phyloP scores from a whole-genome alignment of 1,284 basidiomycete genomes.

The Trichosporon sp. region DNA sequence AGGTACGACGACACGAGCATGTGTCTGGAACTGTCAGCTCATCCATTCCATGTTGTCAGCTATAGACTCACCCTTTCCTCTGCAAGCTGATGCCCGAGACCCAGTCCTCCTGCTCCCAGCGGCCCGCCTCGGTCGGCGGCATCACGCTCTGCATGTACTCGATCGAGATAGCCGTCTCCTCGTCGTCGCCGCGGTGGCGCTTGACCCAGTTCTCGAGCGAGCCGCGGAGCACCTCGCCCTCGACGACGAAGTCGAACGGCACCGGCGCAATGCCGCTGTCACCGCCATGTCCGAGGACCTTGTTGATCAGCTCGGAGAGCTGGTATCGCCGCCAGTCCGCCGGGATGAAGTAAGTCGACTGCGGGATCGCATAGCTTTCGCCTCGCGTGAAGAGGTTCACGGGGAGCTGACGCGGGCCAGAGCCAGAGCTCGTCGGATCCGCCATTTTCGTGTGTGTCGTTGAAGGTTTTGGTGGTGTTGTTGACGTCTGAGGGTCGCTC shows the following conservation, averaged over 20 bases:
- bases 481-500: background rate
- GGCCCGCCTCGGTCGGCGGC: slow-evolving; percentile 75
- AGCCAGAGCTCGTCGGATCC: slow-evolving; percentile 1
- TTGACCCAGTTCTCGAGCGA: slow-evolving; percentile 72
- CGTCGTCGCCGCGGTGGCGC: slow-evolving; percentile 65
- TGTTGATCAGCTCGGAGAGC: slow-evolving; percentile 96
- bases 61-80: slow-evolving; percentile 63
- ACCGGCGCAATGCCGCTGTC: slow-evolving; percentile 55
- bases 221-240: slow-evolving; percentile 70
- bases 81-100: slow-evolving; percentile 73
- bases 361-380: slow-evolving; percentile 66
- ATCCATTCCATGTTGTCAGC: slow-evolving; percentile 29
- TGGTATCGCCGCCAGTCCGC: slow-evolving; percentile 86
- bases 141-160: slow-evolving; percentile 91
- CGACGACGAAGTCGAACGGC: slow-evolving; percentile 90
- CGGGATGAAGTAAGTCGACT: slow-evolving; percentile 91
- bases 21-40: slow-evolving; percentile 49
- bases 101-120: slow-evolving; percentile 89
- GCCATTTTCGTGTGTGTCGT: background rate
- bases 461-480: background rate
- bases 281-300: slow-evolving; percentile 63
- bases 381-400: slow-evolving; percentile 77
- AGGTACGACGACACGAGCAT: slow-evolving; percentile 78
- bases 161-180: slow-evolving; percentile 71
- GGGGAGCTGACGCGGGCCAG: slow-evolving; percentile 49